phyloP scores from a whole-genome alignment of 2,329 filamentous ascomycete species.

The Phoma sp. region DNA sequence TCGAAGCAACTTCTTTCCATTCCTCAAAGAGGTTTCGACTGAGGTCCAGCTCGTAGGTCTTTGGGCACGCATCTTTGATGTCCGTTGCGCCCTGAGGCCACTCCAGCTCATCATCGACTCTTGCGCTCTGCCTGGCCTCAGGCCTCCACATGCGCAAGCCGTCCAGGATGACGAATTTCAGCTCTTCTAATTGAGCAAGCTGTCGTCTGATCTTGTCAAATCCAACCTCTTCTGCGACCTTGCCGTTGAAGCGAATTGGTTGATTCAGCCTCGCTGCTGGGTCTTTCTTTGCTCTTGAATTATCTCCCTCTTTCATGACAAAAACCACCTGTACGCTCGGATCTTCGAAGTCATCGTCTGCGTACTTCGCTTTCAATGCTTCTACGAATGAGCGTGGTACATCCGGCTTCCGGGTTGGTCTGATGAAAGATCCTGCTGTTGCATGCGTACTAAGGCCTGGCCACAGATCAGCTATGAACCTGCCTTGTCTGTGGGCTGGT shows the following conservation, averaged over 20 bases:
- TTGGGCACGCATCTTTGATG: constrained; percentile 65
- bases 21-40: constrained; percentile 81
- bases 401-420: constrained; percentile 76
- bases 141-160: constrained; percentile 67
- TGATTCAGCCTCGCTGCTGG: constrained; percentile 40
- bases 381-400: constrained; percentile 75
- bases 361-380: constrained; percentile 85
- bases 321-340: constrained; percentile 42
- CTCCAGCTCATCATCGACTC: constrained; percentile 19
- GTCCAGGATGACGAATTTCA: constrained; percentile 84
- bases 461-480: constrained; percentile 35
- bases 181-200: constrained; percentile 77
- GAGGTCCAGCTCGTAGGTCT: constrained; percentile 77
- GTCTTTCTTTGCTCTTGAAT: constrained; percentile 24
- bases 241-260: constrained; percentile 76
- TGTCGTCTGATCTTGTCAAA: constrained; percentile 90
- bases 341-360: constrained; percentile 60
- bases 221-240: constrained; percentile 90
- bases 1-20: constrained; percentile 70
- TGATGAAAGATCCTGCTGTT: constrained; percentile 85
- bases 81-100: constrained; percentile 49
- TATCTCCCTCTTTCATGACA: constrained; percentile 27
- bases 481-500: too few species aligned
- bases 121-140: constrained; percentile 28
- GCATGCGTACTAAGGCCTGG: constrained; percentile 67